Conservation (phyloP, 352 stramenopile genomes). For the Pythium sp. region DNA sequence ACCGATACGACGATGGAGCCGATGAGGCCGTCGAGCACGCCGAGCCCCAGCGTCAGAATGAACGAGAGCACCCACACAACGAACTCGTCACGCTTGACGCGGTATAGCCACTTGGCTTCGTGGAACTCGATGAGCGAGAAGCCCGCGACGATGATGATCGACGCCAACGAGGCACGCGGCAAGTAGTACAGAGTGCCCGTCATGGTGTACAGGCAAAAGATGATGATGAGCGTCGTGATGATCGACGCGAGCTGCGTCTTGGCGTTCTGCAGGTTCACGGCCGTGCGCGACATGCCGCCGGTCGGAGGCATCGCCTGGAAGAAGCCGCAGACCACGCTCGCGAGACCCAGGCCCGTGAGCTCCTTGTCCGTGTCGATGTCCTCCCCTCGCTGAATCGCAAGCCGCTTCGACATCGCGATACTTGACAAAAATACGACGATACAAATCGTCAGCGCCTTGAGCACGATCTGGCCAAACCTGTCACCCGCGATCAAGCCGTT, state of each 20-base stretch:
- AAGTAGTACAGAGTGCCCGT: constrained; percentile 85
- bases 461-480: constrained; percentile 45
- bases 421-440: constrained; percentile 88
- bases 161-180: constrained; percentile 64
- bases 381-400: constrained; percentile 68
- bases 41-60: constrained; percentile 43
- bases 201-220: constrained; percentile 80
- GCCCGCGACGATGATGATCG: constrained; percentile 90
- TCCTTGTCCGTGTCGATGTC: constrained; percentile 76
- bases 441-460: constrained; percentile 59
- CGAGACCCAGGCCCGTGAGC: constrained; percentile 82
- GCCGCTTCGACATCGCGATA: constrained; percentile 84
- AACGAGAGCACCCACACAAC: constrained; percentile 51
- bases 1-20: constrained; percentile 54
- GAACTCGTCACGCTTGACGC: constrained; percentile 53
- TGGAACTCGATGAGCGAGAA: constrained; percentile 85
- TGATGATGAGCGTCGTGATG: constrained; percentile 78
- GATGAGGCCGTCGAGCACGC: constrained; percentile 46
- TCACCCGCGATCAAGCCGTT: constrained; percentile 36
- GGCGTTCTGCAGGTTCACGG: constrained; percentile 88
- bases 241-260: constrained; percentile 81
- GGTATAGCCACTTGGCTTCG: constrained; percentile 83
- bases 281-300: constrained; percentile 80
- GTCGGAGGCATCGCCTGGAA: constrained; percentile 83
- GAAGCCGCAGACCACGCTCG: constrained; percentile 80